Evolutionary conservation across 2,329 filamentous ascomycete species (phyloP).

Genomic region (Fusarium chuoi): DNA sequence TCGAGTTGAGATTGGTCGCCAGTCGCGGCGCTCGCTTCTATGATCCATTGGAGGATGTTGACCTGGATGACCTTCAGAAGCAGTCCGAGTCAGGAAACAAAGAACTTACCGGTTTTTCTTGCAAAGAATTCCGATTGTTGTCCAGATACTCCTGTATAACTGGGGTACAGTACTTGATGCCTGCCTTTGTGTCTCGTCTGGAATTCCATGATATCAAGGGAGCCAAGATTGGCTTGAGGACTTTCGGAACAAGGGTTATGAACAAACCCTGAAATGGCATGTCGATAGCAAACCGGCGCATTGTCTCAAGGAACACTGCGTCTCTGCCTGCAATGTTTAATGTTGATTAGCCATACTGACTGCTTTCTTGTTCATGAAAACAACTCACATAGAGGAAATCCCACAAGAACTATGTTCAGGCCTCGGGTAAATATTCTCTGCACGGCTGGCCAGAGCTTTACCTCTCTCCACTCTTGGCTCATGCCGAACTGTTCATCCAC

Average conservation of each 20-base stretch:
- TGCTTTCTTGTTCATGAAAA: too few relatives aligned
- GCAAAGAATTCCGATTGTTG: background rate
- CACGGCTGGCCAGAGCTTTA: background rate
- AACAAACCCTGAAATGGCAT: background rate
- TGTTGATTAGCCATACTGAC: too few relatives aligned
- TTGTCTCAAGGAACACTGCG: background rate
- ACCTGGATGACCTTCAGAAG: background rate
- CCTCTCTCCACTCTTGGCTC: background rate
- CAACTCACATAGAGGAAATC: background rate
- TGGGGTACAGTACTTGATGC: background rate
- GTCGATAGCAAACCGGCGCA: background rate
- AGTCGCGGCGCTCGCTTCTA: background rate
- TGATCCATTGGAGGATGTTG: background rate
- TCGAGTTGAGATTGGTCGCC: background rate
- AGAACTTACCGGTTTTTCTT: background rate
- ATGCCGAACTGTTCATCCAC: background rate
- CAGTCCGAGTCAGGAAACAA: rapidly evolving
- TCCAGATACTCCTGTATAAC: background rate
- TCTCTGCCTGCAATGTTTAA: background rate
- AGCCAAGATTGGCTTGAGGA: background rate
- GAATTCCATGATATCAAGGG: background rate
- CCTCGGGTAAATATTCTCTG: background rate
- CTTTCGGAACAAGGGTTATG: background rate
- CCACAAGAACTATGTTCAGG: background rate
- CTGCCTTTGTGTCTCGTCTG: background rate